Base-by-base conservation (phyloP, 2,329 filamentous ascomycete species). In the Nemania diffusa region DNA sequence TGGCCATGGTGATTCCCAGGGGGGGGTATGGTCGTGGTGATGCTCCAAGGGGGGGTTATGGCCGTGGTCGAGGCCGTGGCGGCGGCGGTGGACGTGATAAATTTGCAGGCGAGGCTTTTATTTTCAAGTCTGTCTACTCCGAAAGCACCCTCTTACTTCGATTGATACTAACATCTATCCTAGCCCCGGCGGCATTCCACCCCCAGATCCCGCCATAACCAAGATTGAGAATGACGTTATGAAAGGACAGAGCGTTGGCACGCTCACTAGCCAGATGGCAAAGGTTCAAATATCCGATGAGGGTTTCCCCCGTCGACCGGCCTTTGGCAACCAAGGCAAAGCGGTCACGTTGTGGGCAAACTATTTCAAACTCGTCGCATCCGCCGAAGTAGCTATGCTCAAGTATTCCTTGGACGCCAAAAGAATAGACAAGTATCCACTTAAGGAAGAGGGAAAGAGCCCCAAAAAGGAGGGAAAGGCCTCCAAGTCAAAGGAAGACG, bases 321-420 rank as follows among this genome's bases (percentile, higher is more conserved):
- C 81, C 1, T 88, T 83, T 68, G 85, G 85, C 22, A 79, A 74
- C 2, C 71, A 70, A 5, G 87, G 86, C 3, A 75, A 53, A 1
- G 51, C 74, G 0, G 81, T 86, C 2, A 71, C 78, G 1, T 77
- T 88, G 0, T 88, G 85, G 84, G 79, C 85, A 4, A 88, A 89
- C 73, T 88, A 85, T 70, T 88, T 86, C 71, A 77, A 77, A 1
- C 64, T 88, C 55, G 72, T 78, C 6, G 69, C 84, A 7, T 79
- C 80, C 46, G 72, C 77, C 0, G 72, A 78, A 1, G 65, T 70
- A 9, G 3, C 60, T 0, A 65, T 87, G 4, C 83, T 80, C 73
- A 83, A 81, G 64, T 88, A 88, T 73, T 79, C 78, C 2, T 66
- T 88, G 9, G 75, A 80, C 1, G 80, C 82, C 11, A 71, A 67